A percentile compares a stretch with the other conserved stretches of the same genome.
Conservation (phyloP, 2,329 filamentous ascomycete genomes). For the Colletotrichum aenigma region DNA sequence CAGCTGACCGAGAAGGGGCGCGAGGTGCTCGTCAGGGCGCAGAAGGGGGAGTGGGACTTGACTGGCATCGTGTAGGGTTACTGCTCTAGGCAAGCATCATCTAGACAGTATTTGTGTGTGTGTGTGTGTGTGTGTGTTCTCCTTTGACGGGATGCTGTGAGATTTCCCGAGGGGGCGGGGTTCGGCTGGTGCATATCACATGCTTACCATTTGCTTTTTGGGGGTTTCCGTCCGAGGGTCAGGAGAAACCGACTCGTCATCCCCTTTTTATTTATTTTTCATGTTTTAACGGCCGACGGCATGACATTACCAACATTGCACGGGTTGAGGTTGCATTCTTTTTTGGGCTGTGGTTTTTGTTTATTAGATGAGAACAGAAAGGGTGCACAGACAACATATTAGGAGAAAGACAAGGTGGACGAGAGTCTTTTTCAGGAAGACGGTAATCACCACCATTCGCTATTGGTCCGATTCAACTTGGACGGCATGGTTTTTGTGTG, state of each 20-base stretch:
- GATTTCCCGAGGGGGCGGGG: background rate
- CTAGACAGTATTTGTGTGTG: background rate
- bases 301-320: background rate
- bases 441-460: background rate
- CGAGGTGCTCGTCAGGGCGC: slow-evolving; percentile 54
- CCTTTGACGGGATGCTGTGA: background rate
- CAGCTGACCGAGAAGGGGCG: slow-evolving; percentile 59
- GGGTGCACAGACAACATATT: background rate
- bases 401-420: background rate
- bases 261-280: background rate
- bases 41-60: slow-evolving; percentile 57
- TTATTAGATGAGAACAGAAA: background rate
- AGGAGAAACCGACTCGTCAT: background rate
- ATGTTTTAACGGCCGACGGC: background rate
- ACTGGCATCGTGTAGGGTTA: slow-evolving; percentile 40
- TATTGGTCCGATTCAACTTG: background rate
- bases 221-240: background rate
- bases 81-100: background rate
- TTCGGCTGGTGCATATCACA: background rate
- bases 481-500: background rate
- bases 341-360: background rate
- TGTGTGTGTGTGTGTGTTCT: background rate
- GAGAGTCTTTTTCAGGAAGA: background rate
- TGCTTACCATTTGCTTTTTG: background rate
- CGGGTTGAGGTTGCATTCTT: background rate